Conservation (phyloP, 768 basidiomycete genomes). For the Suillus variegatus region DNA sequence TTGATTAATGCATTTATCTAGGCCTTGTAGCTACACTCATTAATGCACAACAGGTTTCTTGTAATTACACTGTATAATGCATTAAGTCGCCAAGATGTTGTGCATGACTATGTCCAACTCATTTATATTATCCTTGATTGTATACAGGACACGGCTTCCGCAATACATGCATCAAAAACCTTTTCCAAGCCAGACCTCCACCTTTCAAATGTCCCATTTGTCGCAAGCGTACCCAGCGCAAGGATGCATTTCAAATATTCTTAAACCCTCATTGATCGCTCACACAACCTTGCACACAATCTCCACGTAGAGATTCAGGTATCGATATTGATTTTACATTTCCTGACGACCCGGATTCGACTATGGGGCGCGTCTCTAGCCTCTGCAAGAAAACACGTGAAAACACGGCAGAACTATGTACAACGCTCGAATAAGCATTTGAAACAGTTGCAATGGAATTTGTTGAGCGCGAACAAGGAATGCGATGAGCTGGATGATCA, state of each 20-base stretch:
- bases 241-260: slow-evolving; percentile 28
- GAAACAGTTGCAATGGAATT: neutral
- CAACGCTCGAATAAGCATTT: neutral
- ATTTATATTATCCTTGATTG: slow-evolving; percentile 10
- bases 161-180: slow-evolving; percentile 27
- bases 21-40: too few species aligned
- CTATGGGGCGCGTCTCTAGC: neutral
- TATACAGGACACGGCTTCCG: slow-evolving; percentile 34
- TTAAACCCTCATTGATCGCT: slow-evolving; percentile 20
- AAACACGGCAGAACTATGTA: slow-evolving; percentile 4
- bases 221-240: slow-evolving; percentile 28
- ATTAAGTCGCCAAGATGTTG: too few species aligned
- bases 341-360: neutral
- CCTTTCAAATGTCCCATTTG: slow-evolving; percentile 28
- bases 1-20: too few species aligned
- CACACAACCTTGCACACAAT: slow-evolving; percentile 2
- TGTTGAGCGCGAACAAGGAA: neutral
- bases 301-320: neutral
- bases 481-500: slow-evolving; percentile 5
- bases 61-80: too few species aligned
- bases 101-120: slow-evolving; percentile 15
- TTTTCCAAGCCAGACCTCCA: slow-evolving; percentile 14
- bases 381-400: slow-evolving; percentile 12
- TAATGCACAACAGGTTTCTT: too few species aligned
- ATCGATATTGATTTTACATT: slow-evolving; percentile 4